A percentile compares a stretch with the other conserved stretches of the same genome.
Conservation (phyloP, 176 grass and related monocot species). For the Cenchrus purpureus region DNA sequence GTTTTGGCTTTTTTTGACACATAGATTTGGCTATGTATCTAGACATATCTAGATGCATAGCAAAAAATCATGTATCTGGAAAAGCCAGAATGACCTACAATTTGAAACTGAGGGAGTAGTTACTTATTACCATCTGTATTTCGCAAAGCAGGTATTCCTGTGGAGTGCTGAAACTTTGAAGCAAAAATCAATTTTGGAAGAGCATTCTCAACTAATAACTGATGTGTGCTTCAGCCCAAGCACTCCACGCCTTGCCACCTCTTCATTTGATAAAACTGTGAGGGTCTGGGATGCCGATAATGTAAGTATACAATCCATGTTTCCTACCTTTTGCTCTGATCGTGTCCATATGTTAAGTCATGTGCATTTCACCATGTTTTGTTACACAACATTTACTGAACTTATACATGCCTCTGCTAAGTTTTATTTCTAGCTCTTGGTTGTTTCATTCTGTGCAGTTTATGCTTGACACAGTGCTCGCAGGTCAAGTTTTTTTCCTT, state of each 20-base stretch:
- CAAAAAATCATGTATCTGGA: too few species aligned
- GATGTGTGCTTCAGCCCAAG: constrained; percentile 89
- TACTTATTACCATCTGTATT: constrained; percentile 33
- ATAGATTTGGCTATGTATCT: too few species aligned
- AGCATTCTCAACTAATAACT: constrained; percentile 78
- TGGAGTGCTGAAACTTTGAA: constrained; percentile 85
- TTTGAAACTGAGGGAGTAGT: background rate
- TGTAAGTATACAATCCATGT: constrained; percentile 45
- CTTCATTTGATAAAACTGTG: constrained; percentile 96
- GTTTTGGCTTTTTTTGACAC: too few species aligned
- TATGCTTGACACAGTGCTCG: background rate
- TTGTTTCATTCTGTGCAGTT: background rate
- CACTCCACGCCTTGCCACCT: constrained; percentile 71
- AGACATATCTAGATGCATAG: too few species aligned
- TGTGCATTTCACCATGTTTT: background rate
- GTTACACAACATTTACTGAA: background rate
- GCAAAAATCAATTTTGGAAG: constrained; percentile 73
- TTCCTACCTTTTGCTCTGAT: background rate
- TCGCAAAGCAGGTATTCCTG: constrained; percentile 65
- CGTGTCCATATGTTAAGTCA: background rate
- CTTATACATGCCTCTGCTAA: background rate
- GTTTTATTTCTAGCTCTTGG: background rate
- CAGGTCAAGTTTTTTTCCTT: background rate
- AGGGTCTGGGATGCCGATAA: constrained; percentile 88
- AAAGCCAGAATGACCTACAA: too few species aligned